Evolutionary conservation across 805 yeast species (phyloP), one percentile per base, ranked within the genome.

Genomic region (Nakazawaea pomicola): DNA sequence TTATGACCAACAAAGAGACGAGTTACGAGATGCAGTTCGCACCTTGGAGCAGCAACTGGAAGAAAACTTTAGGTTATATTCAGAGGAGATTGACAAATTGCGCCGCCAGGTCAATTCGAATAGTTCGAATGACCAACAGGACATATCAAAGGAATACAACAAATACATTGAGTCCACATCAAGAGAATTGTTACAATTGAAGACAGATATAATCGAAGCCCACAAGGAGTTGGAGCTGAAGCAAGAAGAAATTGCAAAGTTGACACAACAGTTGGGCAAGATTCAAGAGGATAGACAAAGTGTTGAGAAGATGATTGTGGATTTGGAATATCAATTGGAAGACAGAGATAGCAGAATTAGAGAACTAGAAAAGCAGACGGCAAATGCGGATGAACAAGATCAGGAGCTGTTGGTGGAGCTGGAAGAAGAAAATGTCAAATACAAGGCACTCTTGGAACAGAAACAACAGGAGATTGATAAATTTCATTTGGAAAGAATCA

Each of bases 21-120:
- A 80, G 52, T 64, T 83, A 61, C 56, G 81, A 34, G 76, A 72
- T 37, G 78, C 76, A 14, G 67, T 80, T 36, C 80, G 74, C 44
- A 60, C 75, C 33, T 65, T 80, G 55, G 74, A 76, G 33, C 55
- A 61, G 24, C 76, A 78, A 31, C 77, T 78, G 28, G 70, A 67
- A 37, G 83, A 78, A 44, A 76, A 72, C 44, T 82, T 74, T 45
- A 53, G 55, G 16, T 57, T 73, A 25, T 78, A 71, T 49, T 62
- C 67, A 37, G 56, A 60, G n/a, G 73, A 74, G 46, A 58, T 78
- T 36, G 56, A 56, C 28, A 70, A 68, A 25, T 45, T 62, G 21
- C n/a, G n/a, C n/a, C n/a, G n/a, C n/a, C n/a, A n/a, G n/a, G n/a
- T n/a, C n/a, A n/a, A n/a, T n/a, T n/a, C n/a, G n/a, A n/a, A n/a